Evolutionary conservation across 305 asterid species (phyloP), one percentile per base, ranked within the genome.

Genomic region (Galium porrigens): DNA sequence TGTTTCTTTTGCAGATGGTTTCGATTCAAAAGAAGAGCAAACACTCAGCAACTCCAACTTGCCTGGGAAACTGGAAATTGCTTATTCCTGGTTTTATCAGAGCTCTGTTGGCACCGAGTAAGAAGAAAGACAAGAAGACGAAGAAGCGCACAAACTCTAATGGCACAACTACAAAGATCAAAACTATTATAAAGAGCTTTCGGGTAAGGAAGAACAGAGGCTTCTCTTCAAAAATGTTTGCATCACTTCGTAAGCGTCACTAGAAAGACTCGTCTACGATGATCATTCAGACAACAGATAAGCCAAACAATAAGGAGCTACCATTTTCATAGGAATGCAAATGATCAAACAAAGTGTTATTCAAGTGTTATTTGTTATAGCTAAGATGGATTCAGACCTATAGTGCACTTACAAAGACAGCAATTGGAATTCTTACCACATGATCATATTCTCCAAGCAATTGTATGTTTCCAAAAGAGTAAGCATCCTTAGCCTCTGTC

Each of bases 381-480:
- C 51, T 44, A 12, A 44, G 51, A 46, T 14, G 52, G 41, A 49
- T 63, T 64, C 9, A 9, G 53, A 46, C 53, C 53, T 48, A 48
- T 57, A 34, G 71, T 37, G 66, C 81, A 72, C 76, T 80, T 36
- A 83, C 88, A 72, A 20, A 81, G 53, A 81, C 78, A 46, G 82
- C 72, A 58, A 81, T 57, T 34, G 85, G 86, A 61, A 83, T 75
- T 72, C 92, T 70, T 66, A 81, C 86, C 1, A 41, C 68, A 42
- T 85, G 92, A 61, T 75, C 73, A 15, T 66, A 72, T 53, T 66
- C 70, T 27, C 88, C 92, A 20, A 49, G 73, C 70, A 83, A 68
- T 32, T 81, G 65, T 51, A 81, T 70, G 76, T 83, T 85, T 0
- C 88, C 92, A 27, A 79, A 85, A 1, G 83, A 68, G 63, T 76